Percentiles rank a stretch among this genome's conserved stretches.
Conservation (phyloP, 2,329 filamentous ascomycete genomes). For the Teratosphaeria epicoccoides region DNA sequence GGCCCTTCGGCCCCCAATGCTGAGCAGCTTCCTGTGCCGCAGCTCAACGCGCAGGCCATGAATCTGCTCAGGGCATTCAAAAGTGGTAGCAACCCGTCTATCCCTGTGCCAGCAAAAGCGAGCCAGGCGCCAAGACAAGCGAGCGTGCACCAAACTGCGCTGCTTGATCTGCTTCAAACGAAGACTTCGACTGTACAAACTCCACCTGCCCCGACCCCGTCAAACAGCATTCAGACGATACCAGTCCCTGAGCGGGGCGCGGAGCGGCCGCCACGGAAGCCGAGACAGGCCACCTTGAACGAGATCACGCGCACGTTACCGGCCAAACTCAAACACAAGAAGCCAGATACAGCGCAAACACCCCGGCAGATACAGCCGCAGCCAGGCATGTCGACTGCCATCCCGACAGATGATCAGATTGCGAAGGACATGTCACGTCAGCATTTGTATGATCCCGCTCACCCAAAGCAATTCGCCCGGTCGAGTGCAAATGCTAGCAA, state of each 20-base stretch:
- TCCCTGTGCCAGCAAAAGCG: background rate
- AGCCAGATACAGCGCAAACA: constrained; percentile 1
- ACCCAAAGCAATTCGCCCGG: constrained; percentile 6
- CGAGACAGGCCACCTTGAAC: constrained; percentile 18
- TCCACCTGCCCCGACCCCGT: constrained; percentile 5
- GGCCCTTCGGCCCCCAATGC: constrained; percentile 42
- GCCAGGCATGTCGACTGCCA: background rate
- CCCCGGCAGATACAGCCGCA: constrained; percentile 1
- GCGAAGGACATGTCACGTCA: constrained; percentile 10
- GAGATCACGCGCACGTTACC: constrained; percentile 26
- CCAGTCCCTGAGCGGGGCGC: constrained; percentile 3
- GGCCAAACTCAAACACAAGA: constrained; percentile 10
- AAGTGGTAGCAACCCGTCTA: constrained; percentile 9
- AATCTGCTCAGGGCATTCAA: constrained; percentile 51
- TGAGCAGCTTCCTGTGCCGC: constrained; percentile 47
- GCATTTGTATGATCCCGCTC: constrained; percentile 15
- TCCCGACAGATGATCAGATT: background rate
- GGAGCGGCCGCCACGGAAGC: background rate
- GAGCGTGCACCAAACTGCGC: constrained; percentile 31
- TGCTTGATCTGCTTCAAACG: constrained; percentile 37
- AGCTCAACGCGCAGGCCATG: constrained; percentile 47
- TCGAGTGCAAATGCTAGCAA: constrained; percentile 7
- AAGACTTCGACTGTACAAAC: constrained; percentile 4
- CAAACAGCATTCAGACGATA: constrained; percentile 10
- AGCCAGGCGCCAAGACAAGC: constrained; percentile 8